Evolutionary conservation across 495 filamentous ascomycete genomes (phyloP).

Genomic region (Penicillium dipodomyicola): DNA sequence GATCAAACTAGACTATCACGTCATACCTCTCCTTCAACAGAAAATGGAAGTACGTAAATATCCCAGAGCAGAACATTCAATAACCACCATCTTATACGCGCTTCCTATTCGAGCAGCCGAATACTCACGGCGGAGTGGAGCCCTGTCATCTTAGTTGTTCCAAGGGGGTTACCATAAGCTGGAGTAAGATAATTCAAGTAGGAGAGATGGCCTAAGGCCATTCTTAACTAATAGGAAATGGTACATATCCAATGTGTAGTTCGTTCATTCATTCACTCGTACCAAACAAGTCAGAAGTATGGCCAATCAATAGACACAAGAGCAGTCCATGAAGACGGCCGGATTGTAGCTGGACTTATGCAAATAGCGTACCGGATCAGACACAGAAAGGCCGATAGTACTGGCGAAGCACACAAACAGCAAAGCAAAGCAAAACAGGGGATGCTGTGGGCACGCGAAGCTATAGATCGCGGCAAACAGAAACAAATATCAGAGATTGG

Average conservation of each 20-base stretch:
- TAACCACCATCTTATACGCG: not conserved
- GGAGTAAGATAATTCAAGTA: not conserved
- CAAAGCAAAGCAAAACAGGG: not conserved
- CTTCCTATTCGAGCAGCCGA: not conserved
- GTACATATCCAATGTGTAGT: slow-evolving; percentile 22
- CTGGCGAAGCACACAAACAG: not conserved
- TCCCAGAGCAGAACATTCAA: not conserved
- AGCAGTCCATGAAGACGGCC: slow-evolving; percentile 10
- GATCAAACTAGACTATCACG: not conserved
- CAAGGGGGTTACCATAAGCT: not conserved
- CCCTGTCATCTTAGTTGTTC: not conserved
- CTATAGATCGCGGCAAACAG: not conserved
- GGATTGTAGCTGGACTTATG: not conserved
- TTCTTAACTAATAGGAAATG: not conserved
- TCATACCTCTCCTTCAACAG: not conserved
- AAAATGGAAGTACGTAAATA: not conserved
- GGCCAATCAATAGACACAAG: slow-evolving; percentile 11
- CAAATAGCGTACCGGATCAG: not conserved
- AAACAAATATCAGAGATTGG: not conserved
- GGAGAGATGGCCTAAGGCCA: not conserved
- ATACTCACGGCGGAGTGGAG: not conserved
- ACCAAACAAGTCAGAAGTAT: slow-evolving; percentile 23
- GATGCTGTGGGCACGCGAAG: not conserved
- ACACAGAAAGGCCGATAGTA: not conserved
- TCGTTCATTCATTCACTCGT: slow-evolving; percentile 48